phyloP scores from a whole-genome alignment of 768 basidiomycete genomes.

The Coprinopsis cinerea region DNA sequence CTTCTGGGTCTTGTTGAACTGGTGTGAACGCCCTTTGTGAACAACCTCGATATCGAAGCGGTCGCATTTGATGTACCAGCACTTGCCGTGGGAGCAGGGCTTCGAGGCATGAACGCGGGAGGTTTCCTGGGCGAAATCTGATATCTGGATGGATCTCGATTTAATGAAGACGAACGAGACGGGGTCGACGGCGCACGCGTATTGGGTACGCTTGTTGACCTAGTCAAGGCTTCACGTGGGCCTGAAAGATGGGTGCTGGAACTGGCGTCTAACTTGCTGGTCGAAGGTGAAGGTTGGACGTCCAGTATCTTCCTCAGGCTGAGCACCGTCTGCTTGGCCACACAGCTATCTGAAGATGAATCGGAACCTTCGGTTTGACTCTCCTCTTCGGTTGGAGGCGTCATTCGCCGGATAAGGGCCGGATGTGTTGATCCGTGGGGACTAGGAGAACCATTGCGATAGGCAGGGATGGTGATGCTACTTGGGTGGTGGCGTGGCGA shows the following conservation, averaged over 20 bases:
- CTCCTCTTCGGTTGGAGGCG: conserved; percentile 32
- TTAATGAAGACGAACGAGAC: conserved; percentile 10
- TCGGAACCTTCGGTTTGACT: conserved; percentile 50
- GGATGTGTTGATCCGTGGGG: conserved; percentile 1
- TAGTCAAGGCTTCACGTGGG: not conserved
- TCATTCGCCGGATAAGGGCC: conserved; percentile 36
- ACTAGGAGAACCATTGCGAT: not conserved
- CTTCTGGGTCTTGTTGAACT: conserved; percentile 59
- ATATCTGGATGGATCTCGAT: conserved; percentile 10
- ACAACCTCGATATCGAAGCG: conserved; percentile 72
- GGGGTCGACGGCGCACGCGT: conserved; percentile 9
- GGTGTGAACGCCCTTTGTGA: conserved; percentile 53
- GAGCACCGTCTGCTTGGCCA: conserved; percentile 58
- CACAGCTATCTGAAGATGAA: conserved; percentile 46
- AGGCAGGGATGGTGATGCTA: not conserved
- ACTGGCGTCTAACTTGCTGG: conserved; percentile 13
- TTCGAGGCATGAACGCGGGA: conserved; percentile 38
- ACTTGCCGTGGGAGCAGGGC: conserved; percentile 46
- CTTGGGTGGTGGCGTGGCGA: not conserved
- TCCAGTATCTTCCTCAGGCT: conserved; percentile 69
- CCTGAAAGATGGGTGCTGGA: conserved; percentile 8
- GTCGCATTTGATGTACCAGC: conserved; percentile 70
- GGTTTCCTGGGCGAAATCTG: conserved; percentile 7
- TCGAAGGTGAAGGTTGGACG: conserved; percentile 30
- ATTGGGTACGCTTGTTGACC: not conserved